Evolutionary conservation across 441 rosid species (phyloP), one percentile per base, ranked within the genome.

Genomic region (Eruca vesicaria): DNA sequence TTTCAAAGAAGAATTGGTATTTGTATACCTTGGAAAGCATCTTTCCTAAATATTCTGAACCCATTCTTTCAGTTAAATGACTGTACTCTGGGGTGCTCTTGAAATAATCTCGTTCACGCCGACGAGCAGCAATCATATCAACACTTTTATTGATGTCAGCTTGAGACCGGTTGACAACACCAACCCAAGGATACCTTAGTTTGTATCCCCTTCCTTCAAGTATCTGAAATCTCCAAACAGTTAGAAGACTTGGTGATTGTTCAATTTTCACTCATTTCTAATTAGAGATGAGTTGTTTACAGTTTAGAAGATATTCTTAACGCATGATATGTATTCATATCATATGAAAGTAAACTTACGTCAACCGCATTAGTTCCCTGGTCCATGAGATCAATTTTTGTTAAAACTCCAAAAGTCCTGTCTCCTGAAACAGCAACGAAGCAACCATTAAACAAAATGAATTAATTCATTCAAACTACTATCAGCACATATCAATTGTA

Each of bases 61-160:
- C 97, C 98, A 94, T 94, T 84, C 97, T 83, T 10, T 73, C 73
- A 74, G 88, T 76, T 48, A 91, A 85, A 83, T 91, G 96, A 60
- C 89, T 77, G 63, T 94, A 94, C 73, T 91, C 97, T 2, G 80
- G 79, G 70, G 74, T 81, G 76, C 19, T 84, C 61, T 86, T 73
- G 70, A 94, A 94, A 69, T 91, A 89, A 23, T 94, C 98, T 61
- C 82, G 82, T 83, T 94, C 98, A 80, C 88, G 89, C 32, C 84
- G 92, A 65, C 98, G 94, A 72, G 98, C 98, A 83, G 98, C 98
- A 59, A 93, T 93, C 97, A 93, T 91, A 78, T 93, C 98, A 67
- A 91, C 97, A 53, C 94, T 93, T 82, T 87, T 91, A 73, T 93
- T 93, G n/a, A 91, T 93, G 72, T 93, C 98, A 83, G 97, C 98